A percentile compares a stretch with the other conserved stretches of the same genome.
Conservation (phyloP, 2,329 filamentous ascomycete species). For the Rhynchosporium graminicola region DNA sequence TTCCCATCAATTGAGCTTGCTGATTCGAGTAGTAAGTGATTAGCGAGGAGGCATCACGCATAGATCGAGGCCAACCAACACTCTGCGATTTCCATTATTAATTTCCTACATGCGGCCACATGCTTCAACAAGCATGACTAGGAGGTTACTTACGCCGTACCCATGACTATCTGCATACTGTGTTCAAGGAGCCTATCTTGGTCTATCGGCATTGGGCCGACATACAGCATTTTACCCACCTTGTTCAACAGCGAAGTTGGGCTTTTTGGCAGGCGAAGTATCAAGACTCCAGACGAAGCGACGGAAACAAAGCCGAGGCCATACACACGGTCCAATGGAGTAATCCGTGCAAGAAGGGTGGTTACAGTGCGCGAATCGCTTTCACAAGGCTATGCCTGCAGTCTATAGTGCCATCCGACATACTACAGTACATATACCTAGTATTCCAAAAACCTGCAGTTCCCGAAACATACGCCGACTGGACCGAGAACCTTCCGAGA, state of each 20-base stretch:
- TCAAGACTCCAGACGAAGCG: neutral
- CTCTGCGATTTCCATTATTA: neutral
- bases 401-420: neutral
- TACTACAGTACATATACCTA: neutral
- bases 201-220: neutral
- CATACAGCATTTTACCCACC: neutral
- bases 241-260: neutral
- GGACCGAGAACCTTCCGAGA: too few species aligned
- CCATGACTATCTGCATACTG: neutral
- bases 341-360: neutral
- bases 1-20: too few species aligned
- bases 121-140: neutral
- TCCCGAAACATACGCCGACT: neutral
- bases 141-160: neutral
- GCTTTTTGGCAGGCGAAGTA: neutral
- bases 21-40: too few species aligned
- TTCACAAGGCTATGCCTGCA: constrained; percentile 9
- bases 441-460: neutral
- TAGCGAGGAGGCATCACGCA: too few species aligned
- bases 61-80: neutral
- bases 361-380: neutral
- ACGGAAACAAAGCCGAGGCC: neutral
- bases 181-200: too few species aligned
- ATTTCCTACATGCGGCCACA: neutral
- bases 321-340: neutral